Evolutionary conservation across 1,139 yeast species (phyloP), one percentile per base, ranked within the genome.

Genomic region (Blastobotrys buckinghamii): DNA sequence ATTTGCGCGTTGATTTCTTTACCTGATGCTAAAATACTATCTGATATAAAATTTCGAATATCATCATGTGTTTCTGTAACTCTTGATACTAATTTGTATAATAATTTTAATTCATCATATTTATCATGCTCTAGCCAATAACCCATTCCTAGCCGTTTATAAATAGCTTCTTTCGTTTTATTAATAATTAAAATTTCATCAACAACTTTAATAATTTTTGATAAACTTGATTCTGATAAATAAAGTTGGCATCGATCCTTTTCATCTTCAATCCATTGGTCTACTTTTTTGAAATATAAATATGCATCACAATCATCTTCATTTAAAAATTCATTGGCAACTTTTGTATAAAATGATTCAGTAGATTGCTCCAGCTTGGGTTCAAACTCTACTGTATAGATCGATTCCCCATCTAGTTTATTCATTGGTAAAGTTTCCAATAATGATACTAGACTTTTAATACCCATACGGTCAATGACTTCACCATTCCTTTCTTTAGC

Each of bases 381-480:
- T 58, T 88, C 96, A 63, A 89, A 86, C 41, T 71, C 74, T 24
- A 73, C 74, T 39, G 74, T 71, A 61, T 84, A 88, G 56, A 81
- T 83, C 15, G 74, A 74, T 27, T 67, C 71, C 16, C 62, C 61
- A 13, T 61, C 61, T 50, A 58, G 45, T 50, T 65, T 61, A 38
- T 70, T 70, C 48, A 72, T 76, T 47, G 70, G 70, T 39, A 75
- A 67, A 22, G 76, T 77, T 58, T 86, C 94, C 63, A 89, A 76
- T 90, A 90, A 86, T 45, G 73, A 74, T 10, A 88, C 75, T 9
- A 81, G 66, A 32, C 82, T 75, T 55, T 81, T 79, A 45, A 87
- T 74, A 39, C 79, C 68, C 65, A 78, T 75, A 35, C 79, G 76
- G 49, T 85, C 85, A 35, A 84, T 75, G 15, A 78, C 74, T 35